Evolutionary conservation across 495 filamentous ascomycete genomes (phyloP), one percentile per base, ranked within the genome.

Genomic region (Daldinia grandis): DNA sequence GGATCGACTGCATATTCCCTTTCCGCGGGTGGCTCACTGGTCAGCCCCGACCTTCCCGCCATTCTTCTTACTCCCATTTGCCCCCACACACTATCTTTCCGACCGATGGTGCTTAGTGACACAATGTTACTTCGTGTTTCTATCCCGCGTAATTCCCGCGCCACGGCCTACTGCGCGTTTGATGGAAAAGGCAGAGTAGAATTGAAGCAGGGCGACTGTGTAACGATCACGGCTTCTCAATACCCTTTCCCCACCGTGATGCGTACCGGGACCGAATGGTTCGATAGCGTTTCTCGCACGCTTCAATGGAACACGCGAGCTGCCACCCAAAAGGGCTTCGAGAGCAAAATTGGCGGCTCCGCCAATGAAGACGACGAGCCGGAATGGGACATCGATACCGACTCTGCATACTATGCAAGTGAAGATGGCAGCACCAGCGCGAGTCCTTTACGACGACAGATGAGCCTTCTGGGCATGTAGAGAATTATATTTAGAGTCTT

Each of bases 81-180:
- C 78, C 94, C 95, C 15, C 95, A 99, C 77, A 98, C 94, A 0
- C 85, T 99, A 19, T 96, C 93, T 37, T 98, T 99, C 88, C 88
- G 95, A 9, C 95, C 95, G 31, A 97, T 99, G 92, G 91, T 99
- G n/a, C 89, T 99, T n/a, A 95, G 92, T 35, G 95, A 99, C 79
- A 95, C 90, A 37, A 90, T 97, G 79, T 88, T 94, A 25, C 87
- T 99, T 49, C 93, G 93, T 55, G 90, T 98, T 62, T 91, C 91
- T 24, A 90, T 99, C 24, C 95, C 95, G 0, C 85, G 86, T 50
- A 85, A 90, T 71, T 94, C 92, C 35, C 92, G 95, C 17, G 94
- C 93, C 5, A 97, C 92, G 0, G 94, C 94, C 0, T 98, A 97
- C 84, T 96, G 93, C 74, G 92, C 92, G 38, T 99, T 99, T 73